phyloP scores from a whole-genome alignment of 2,329 filamentous ascomycete species.

The Aspergillus ustus region DNA sequence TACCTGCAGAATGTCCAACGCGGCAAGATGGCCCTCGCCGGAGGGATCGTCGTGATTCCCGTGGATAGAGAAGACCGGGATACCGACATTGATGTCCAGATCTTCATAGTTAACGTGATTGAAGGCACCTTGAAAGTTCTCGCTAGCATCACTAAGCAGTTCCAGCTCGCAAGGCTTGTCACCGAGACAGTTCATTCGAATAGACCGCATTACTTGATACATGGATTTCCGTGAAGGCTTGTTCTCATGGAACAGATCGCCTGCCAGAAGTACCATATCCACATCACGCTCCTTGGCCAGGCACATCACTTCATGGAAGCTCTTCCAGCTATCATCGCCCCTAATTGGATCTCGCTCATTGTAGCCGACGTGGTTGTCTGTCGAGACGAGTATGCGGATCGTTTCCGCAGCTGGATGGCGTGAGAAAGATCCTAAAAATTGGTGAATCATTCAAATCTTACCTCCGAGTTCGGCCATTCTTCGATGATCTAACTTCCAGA shows the following conservation, averaged over 20 bases:
- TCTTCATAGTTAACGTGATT: constrained; percentile 98
- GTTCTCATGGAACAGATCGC: constrained; percentile 97
- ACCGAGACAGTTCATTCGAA: constrained; percentile 91
- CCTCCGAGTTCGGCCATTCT: constrained; percentile 35
- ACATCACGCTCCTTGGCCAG: constrained; percentile 86
- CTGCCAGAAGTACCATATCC: constrained; percentile 94
- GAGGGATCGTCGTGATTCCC: constrained; percentile 98
- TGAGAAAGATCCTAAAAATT: constrained; percentile 2
- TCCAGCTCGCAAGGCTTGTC: constrained; percentile 95
- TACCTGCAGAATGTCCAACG: constrained; percentile 86
- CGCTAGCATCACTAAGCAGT: constrained; percentile 88
- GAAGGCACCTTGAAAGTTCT: constrained; percentile 88
- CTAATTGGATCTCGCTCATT: constrained; percentile 90
- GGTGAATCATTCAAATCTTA: constrained; percentile 19
- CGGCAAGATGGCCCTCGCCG: constrained; percentile 91
- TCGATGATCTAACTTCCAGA: not conserved
- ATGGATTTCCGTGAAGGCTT: constrained; percentile 94
- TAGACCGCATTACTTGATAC: constrained; percentile 95
- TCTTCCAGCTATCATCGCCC: constrained; percentile 96
- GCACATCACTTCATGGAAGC: constrained; percentile 93
- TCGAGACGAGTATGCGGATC: constrained; percentile 91
- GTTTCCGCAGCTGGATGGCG: constrained; percentile 67
- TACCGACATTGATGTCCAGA: constrained; percentile 93
- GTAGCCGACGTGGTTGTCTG: constrained; percentile 97
- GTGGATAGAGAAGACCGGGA: constrained; percentile 97